These are phyloP conservation scores for Ophiocordyceps sinensis DNA, from an alignment of 2,329 filamentous ascomycete genomes.

Conservation along the genomic window DNA sequence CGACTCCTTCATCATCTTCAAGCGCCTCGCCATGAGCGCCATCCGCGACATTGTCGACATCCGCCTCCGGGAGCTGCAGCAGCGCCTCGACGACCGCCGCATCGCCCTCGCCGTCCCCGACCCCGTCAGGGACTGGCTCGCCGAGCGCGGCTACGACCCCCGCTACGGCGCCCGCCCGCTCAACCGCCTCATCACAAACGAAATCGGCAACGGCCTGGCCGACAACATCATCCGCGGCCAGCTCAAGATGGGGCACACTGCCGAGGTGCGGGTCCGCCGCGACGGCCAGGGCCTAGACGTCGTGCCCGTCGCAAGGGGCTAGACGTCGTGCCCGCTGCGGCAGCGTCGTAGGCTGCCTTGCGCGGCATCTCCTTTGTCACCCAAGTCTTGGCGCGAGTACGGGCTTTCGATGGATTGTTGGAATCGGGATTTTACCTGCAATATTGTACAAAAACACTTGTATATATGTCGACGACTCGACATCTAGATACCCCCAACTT, in stretches of 20 bases:
- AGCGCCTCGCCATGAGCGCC: conserved; percentile 62
- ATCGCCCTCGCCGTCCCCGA: conserved; percentile 61
- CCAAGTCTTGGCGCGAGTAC: too few relatives aligned
- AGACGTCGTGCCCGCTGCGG: conserved; percentile 25
- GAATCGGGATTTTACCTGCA: too few relatives aligned
- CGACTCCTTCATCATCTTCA: conserved; percentile 95
- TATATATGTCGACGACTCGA: too few relatives aligned
- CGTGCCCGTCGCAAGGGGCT: conserved; percentile 31
- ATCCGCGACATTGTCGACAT: conserved; percentile 91
- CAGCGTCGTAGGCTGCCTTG: conserved; percentile 4
- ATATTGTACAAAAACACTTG: too few relatives aligned
- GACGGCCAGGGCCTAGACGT: conserved; percentile 45
- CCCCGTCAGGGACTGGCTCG: conserved; percentile 72
- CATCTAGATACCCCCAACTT: too few relatives aligned
- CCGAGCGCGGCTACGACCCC: conserved; percentile 79
- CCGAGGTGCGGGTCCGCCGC: conserved; percentile 52
- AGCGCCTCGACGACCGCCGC: conserved; percentile 68
- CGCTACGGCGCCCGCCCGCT: conserved; percentile 82
- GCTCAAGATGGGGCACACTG: conserved; percentile 61
- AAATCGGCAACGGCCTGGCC: conserved; percentile 78
- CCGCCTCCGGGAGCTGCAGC: conserved; percentile 69
- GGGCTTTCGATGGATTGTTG: too few relatives aligned
- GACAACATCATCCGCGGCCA: conserved; percentile 84
- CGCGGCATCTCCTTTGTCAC: not conserved
- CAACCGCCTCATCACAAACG: conserved; percentile 77